phyloP scores from a whole-genome alignment of 257 asterid genomes.

The Verbascum thapsus region DNA sequence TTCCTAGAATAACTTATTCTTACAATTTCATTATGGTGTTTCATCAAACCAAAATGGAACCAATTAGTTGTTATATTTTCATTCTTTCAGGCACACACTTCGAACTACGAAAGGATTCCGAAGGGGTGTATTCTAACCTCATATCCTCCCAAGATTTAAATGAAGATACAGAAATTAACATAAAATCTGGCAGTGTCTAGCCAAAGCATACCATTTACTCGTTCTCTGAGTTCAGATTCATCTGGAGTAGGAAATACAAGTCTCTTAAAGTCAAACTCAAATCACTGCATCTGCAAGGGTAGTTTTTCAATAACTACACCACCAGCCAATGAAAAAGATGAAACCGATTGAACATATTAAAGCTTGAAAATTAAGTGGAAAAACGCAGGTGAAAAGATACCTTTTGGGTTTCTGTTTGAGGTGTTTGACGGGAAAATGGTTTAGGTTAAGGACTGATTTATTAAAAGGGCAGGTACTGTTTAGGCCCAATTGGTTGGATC shows the following conservation, averaged over 20 bases:
- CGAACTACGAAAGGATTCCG: slow-evolving; percentile 42
- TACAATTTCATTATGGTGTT: neutral
- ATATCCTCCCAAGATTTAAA: slow-evolving; percentile 41
- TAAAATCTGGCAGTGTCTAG: slow-evolving; percentile 41
- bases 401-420: no score
- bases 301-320: slow-evolving; percentile 12
- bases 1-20: no score
- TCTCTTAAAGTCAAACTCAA: slow-evolving; percentile 25
- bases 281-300: neutral
- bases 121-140: slow-evolving; percentile 48
- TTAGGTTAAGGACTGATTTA: no score
- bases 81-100: slow-evolving; percentile 44
- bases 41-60: neutral
- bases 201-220: slow-evolving; percentile 43
- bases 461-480: no score
- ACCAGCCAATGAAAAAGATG: slow-evolving; percentile 6
- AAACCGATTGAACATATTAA: no score
- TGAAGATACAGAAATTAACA: slow-evolving; percentile 25
- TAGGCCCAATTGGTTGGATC: no score
- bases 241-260: slow-evolving; percentile 42
- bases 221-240: slow-evolving; percentile 54
- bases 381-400: no score
- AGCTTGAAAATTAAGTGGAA: no score
- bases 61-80: slow-evolving; percentile 1
- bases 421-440: no score